Base-by-base conservation (phyloP, 106 monocot genomes). In the Cymbidium sinense region DNA sequence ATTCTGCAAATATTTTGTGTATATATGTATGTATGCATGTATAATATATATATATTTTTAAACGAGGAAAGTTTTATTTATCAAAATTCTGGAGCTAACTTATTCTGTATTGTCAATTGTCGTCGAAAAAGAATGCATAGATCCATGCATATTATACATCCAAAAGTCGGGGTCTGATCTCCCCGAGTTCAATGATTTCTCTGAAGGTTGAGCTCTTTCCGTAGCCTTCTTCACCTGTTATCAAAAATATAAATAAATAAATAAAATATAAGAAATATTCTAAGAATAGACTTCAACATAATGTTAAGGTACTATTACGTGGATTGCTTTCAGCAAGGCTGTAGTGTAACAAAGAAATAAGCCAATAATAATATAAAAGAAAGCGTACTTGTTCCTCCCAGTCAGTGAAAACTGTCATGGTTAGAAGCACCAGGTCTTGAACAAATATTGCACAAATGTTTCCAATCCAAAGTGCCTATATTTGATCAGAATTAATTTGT, bases 371-470 rank as follows among this genome's bases (percentile, higher is more conserved):
- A 3, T 15, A 2, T 15, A 2, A n/a, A n/a, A n/a, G 25, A 67
- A 31, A 29, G 13, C 67, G 37, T 71, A 71, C 71, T 37, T 71
- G 71, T 21, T 37, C 39, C 17, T 34, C 71, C 71, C 71, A 71
- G n/a, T 71, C 15, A 0, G 71, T 71, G 15, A 35, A n/a, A 0
- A 71, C 15, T 36, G 71, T 21, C 12, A 71, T 36, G 8, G 12
- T 37, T 19, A 71, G 19, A 37, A 71, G 71, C 34, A 71, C 71
- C 36, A 37, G 0, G n/a, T 71, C 71, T 71, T 71, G 71, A 36
- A 71, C 71, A 37, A 71, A 71, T n/a, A 71, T 71, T 21, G 71
- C 71, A 71, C 71, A 71, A 0, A 71, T 71, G 20, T 71, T 71
- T 10, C 71, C 71, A 36, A 71, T 71, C 71, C 71, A 71, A 71